A percentile compares a stretch with the other conserved stretches of the same genome.
These are phyloP conservation scores for Saxophila tyrrhenica DNA, from an alignment of 495 filamentous ascomycete genomes.

Conservation along the genomic window DNA sequence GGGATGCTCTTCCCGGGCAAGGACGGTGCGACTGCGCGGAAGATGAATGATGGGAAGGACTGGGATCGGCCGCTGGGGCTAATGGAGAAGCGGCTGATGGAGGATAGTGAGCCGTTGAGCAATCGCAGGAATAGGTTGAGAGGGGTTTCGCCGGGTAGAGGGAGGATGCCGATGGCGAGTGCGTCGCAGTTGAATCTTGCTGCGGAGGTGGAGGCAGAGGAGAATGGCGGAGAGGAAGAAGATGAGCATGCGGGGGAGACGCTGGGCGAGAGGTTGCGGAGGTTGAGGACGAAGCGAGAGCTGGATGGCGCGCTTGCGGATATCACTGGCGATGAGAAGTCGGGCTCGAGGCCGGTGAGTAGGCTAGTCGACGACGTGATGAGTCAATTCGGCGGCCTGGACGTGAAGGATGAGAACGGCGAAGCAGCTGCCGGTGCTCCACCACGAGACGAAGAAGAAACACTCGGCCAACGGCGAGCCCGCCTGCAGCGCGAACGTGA, in stretches of 20 bases:
- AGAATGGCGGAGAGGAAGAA: constrained; percentile 29
- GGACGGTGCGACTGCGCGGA: constrained; percentile 38
- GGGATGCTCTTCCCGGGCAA: constrained; percentile 64
- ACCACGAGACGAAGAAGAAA: constrained; percentile 56
- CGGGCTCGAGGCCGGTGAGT: constrained; percentile 47
- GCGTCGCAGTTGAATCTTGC: constrained; percentile 6
- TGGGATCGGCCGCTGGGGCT: constrained; percentile 64
- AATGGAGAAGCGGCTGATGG: constrained; percentile 71
- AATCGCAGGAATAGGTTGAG: constrained; percentile 64
- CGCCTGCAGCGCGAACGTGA: constrained; percentile 66
- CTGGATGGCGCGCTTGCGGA: constrained; percentile 29
- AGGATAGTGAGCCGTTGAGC: constrained; percentile 86
- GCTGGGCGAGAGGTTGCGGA: constrained; percentile 58
- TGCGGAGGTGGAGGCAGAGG: constrained; percentile 6
- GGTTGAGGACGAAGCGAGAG: constrained; percentile 47
- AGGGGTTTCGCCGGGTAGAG: constrained; percentile 34
- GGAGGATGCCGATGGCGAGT: not conserved
- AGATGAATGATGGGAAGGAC: constrained; percentile 13
- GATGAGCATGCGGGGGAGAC: constrained; percentile 61
- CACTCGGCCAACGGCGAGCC: constrained; percentile 71
- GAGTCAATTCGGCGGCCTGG: constrained; percentile 49
- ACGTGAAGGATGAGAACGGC: constrained; percentile 25
- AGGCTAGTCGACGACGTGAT: constrained; percentile 73
- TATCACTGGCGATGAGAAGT: constrained; percentile 31
- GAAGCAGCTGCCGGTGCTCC: constrained; percentile 21